Evolutionary conservation across 2,329 filamentous ascomycete species (phyloP), one percentile per base, ranked within the genome.

Genomic region (Beauveria varroae): DNA sequence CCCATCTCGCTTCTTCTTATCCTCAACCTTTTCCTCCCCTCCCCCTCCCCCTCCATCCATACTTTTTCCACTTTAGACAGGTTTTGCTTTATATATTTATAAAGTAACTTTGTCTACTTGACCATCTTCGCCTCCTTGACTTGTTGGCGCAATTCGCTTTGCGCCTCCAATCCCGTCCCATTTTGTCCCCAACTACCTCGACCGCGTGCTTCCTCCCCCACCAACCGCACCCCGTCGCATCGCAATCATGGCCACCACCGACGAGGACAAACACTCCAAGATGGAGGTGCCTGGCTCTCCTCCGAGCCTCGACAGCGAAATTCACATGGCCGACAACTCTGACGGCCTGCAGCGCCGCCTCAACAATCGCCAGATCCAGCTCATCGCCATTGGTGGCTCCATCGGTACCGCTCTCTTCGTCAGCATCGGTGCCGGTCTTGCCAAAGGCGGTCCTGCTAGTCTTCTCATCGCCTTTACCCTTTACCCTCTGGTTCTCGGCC

Each of bases 351-450:
- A 82, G 52, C 78, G 81, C 51, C 76, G 76, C 52, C 75, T 84
- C 50, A 75, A 76, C 65, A 83, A 83, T 68, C 75, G 81, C 57
- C 79, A 84, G 66, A 81, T 85, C 67, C 82, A 85, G 70, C 75
- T 85, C 41, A 83, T 85, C 62, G 82, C 81, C 65, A 79, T 84
- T 66, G 82, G 82, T 34, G 82, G 82, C 51, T 82, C 81, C 59
- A 83, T 85, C 64, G 81, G 81, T 59, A 83, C 81, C 3, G 81
- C 81, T 2, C 75, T 86, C 59, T 86, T 86, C 72, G 81, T 86
- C 68, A 83, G 78, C 67, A 87, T 88, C 64, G 84, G 85, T 61
- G 75, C 75, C 65, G 85, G 83, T 49, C 74, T 79, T 24, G 72
- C 72, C 61, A 66, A 66, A n/a, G 77, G 76, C 30, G 77, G 77